Evolutionary conservation across 345 rosid species (phyloP), one percentile per base, ranked within the genome.

Genomic region (Conringia planisiliqua): DNA sequence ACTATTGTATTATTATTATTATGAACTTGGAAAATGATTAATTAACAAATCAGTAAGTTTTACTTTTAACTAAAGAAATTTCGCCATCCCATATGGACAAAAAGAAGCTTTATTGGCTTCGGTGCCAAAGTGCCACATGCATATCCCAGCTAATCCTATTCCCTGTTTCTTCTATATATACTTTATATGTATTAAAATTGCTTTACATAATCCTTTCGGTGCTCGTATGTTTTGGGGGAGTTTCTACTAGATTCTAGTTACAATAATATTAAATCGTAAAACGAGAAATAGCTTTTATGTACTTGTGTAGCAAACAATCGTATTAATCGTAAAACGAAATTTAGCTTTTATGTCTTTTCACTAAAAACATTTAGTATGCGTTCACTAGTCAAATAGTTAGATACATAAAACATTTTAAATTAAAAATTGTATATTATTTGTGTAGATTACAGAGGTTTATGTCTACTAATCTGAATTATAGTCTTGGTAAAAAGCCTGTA

Each of bases 91-190:
- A 76, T 75, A 12, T 75, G 7, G 81, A 76, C 85, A 86, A 87
- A 88, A 82, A 73, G 76, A 70, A 68, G 79, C 80, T 84, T 87
- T 57, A 60, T 70, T 52, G 52, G 66, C 61, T 43, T 71, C 12
- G 59, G 54, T 14, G 74, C 63, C 22, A 76, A 61, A 62, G 74
- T 52, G 22, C 4, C 79, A 76, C 70, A 62, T 76, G 79, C 74
- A 60, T 60, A 60, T 68, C 43, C 72, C 73, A 74, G 54, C 73
- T 75, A 67, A 32, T 54, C 24, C 24, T 50, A 50, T 48, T 75
- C 68, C 38, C 1, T 60, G 22, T 60, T 48, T 60, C 40, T 61
- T 42, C 14, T 42, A 3, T 62, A 3, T 33, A 3, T 20, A 7
- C 5, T 64, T 30, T 40, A 7, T 40, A 43, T n/a, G 13, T 40